Base-by-base conservation (phyloP, 768 basidiomycete genomes). In the Auricularia heimuer region DNA sequence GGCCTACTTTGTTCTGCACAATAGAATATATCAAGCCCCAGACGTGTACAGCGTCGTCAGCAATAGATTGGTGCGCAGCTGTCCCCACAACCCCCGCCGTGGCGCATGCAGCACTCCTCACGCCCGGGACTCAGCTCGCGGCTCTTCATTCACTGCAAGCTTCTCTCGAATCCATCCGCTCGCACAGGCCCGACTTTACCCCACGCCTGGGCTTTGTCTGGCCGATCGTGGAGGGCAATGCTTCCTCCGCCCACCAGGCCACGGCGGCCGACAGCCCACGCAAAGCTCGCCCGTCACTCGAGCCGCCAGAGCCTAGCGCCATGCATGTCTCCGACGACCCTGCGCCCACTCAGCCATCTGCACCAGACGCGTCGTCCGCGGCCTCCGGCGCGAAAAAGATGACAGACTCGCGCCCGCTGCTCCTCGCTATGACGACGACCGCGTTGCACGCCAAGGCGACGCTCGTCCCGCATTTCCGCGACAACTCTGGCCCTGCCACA, bases 1-100 rank as follows among this genome's bases (percentile, higher is more conserved):
- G 18, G 88, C 86, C 8, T 95, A 93, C 74, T 95, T 93, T 72
- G 85, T 95, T 71, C 83, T 92, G 77, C 88, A 94, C 76, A 90
- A 89, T 72, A 85, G 90, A 67, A 92, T 94, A 67, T 94, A 94
- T 72, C 90, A 91, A 72, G 85, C 90, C 0, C 93, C 93, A 10
- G 88, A 92, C 68, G 77, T 94, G 39, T 93, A 94, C 71, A 86
- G 86, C 10, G 81, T 95, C 2, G 77, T 95, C 51, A 92, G 92
- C 62, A 92, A 91, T 70, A 86, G 93, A 68, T 76, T 95, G 70
- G 92, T 92, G 72, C 70, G 81, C 70, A 4, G 8, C 35, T 10
- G 29, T 29, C 29, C 29, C 29, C 29, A 35, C 47, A 51, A 6
- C 47, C 11, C 11, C 47, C 18, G 18, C 47, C 6, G 18, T 6